phyloP scores from a whole-genome alignment of 176 grass and related monocot genomes.

The Triticum monococcum region DNA sequence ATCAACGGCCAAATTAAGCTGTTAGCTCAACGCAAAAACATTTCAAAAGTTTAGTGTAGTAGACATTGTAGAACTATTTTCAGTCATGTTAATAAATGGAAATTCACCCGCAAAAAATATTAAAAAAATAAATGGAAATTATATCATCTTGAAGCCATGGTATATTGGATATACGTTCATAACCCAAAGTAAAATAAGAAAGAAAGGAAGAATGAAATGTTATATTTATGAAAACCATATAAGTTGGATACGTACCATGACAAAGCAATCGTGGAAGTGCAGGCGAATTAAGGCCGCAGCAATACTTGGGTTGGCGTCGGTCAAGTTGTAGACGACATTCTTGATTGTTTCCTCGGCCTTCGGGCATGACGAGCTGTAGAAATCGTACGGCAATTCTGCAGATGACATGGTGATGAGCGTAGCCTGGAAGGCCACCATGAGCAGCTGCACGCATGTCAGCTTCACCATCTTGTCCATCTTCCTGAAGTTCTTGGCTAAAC shows the following conservation, averaged over 20 bases:
- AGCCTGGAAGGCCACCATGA: conserved; percentile 23
- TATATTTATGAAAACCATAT: background rate
- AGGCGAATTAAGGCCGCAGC: conserved; percentile 40
- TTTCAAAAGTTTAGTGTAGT: background rate
- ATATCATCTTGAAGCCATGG: background rate
- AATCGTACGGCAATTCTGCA: conserved; percentile 30
- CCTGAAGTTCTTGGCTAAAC: background rate
- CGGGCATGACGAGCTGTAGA: conserved; percentile 43
- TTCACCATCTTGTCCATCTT: background rate
- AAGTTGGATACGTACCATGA: conserved; percentile 19
- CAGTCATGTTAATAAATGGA: background rate
- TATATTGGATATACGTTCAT: background rate
- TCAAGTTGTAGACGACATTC: conserved; percentile 7
- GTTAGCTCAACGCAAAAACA: background rate
- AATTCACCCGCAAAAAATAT: too few species aligned
- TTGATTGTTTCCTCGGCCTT: conserved; percentile 35
- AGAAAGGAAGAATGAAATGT: background rate
- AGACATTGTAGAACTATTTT: background rate
- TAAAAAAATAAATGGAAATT: background rate
- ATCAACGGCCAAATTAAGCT: background rate
- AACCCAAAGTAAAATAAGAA: background rate
- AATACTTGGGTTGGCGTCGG: conserved; percentile 6
- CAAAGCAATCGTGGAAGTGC: conserved; percentile 58
- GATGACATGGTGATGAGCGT: conserved; percentile 9
- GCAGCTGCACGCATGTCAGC: background rate